These are phyloP conservation scores for Debaryomyces coudertii DNA, from an alignment of 1,139 yeast species.

Conservation along the genomic window DNA sequence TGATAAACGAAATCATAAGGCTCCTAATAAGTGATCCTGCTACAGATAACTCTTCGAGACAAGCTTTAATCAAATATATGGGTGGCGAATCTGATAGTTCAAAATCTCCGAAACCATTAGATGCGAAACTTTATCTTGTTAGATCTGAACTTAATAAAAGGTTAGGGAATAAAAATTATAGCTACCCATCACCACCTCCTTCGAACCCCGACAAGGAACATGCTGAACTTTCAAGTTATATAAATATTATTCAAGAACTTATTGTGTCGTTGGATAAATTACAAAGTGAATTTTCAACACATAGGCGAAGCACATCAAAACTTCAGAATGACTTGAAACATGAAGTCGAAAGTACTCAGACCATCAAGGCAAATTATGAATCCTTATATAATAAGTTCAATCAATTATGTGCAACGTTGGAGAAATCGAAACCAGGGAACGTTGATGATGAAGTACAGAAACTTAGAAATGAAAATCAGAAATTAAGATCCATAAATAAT, in stretches of 20 bases:
- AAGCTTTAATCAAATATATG: slow-evolving; percentile 23
- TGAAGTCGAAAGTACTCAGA: slow-evolving; percentile 29
- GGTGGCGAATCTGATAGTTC: slow-evolving; percentile 15
- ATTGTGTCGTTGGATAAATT: slow-evolving; percentile 25
- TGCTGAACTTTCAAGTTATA: slow-evolving; percentile 20
- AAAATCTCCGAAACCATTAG: slow-evolving; percentile 20
- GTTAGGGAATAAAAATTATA: slow-evolving; percentile 11
- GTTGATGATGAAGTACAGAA: slow-evolving; percentile 17
- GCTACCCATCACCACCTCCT: slow-evolving; percentile 21
- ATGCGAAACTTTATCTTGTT: slow-evolving; percentile 29
- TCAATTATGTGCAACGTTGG: slow-evolving; percentile 21
- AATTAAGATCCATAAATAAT: slow-evolving; percentile 18
- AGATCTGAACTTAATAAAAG: slow-evolving; percentile 26
- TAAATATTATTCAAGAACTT: slow-evolving; percentile 23
- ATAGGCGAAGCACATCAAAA: slow-evolving; percentile 25
- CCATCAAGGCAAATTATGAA: slow-evolving; percentile 24
- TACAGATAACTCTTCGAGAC: slow-evolving; percentile 22
- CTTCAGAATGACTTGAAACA: slow-evolving; percentile 26
- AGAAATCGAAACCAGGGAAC: slow-evolving; percentile 12
- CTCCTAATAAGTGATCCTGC: slow-evolving; percentile 23
- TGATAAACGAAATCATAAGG: slow-evolving; percentile 29
- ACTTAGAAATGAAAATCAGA: slow-evolving; percentile 26
- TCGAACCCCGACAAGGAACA: slow-evolving; percentile 18
- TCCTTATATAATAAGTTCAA: slow-evolving; percentile 24
- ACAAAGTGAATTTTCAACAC: slow-evolving; percentile 26